A percentile compares a stretch with the other conserved stretches of the same genome.
Evolutionary conservation across 768 basidiomycete genomes (phyloP).

Genomic region (Agaricus bisporus): DNA sequence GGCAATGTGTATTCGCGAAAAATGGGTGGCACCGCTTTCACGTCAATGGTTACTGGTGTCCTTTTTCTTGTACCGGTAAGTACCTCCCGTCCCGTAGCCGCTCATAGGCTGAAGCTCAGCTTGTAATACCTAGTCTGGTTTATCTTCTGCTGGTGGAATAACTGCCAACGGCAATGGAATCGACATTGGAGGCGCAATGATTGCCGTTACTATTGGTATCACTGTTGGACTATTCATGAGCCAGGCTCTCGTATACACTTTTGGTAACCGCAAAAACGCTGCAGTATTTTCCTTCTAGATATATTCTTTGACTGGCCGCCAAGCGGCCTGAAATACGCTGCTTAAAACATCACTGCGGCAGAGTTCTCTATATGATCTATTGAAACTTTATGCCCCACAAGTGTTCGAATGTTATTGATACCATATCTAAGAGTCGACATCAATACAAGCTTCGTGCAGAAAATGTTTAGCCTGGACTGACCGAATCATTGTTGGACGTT

Average conservation of each 20-base stretch:
- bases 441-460: neutral
- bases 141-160: conserved; percentile 83
- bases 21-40: conserved; percentile 84
- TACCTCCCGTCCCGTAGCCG: too few species aligned
- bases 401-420: conserved; percentile 93
- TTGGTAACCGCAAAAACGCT: conserved; percentile 77
- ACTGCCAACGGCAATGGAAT: conserved; percentile 76
- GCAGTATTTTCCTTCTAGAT: conserved; percentile 78
- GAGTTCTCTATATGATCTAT: conserved; percentile 86
- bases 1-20: conserved; percentile 79
- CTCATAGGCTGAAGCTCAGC: neutral
- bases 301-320: neutral
- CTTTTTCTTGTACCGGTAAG: conserved; percentile 81
- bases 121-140: conserved; percentile 51
- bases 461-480: conserved; percentile 27
- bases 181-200: conserved; percentile 84
- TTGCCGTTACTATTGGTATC: conserved; percentile 86
- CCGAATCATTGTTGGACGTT: conserved; percentile 99
- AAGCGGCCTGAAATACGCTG: neutral
- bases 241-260: conserved; percentile 81
- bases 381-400: conserved; percentile 96
- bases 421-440: conserved; percentile 60
- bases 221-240: conserved; percentile 88
- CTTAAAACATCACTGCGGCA: conserved; percentile 84
- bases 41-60: conserved; percentile 87